A percentile compares a stretch with the other conserved stretches of the same genome.
Conservation (phyloP, 176 grass and related monocot genomes). For the Tuctoria greenei region DNA sequence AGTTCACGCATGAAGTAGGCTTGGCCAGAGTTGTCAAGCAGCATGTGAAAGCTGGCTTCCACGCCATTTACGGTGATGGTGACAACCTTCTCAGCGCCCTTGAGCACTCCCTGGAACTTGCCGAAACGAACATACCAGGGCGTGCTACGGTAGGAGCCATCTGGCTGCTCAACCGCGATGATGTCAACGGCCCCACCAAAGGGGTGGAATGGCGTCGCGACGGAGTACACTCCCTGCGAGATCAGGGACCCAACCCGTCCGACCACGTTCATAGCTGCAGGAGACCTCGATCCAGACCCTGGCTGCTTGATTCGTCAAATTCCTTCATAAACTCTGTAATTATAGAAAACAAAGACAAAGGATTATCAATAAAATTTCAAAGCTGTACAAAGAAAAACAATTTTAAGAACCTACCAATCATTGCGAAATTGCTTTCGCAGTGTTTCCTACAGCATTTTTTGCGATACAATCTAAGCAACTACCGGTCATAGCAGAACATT, state of each 20-base stretch:
- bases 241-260: slow-evolving; percentile 85
- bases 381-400: neutral
- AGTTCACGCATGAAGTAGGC: slow-evolving; percentile 96
- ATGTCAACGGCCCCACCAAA: slow-evolving; percentile 96
- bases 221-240: slow-evolving; percentile 94
- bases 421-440: neutral
- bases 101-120: slow-evolving; percentile 98
- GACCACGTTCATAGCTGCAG: slow-evolving; percentile 77
- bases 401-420: neutral
- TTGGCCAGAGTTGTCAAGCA: slow-evolving; percentile 93
- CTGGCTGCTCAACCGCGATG: slow-evolving; percentile 84
- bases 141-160: slow-evolving; percentile 93
- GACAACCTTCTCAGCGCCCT: slow-evolving; percentile 85
- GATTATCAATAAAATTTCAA: neutral
- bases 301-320: slow-evolving; percentile 16
- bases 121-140: slow-evolving; percentile 99
- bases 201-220: slow-evolving; percentile 93
- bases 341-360: neutral
- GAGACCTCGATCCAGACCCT: neutral
- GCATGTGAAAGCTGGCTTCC: slow-evolving; percentile 86
- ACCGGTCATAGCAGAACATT: neutral
- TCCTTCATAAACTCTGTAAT: slow-evolving; percentile 37
- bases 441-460: neutral
- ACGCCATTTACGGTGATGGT: slow-evolving; percentile 87
- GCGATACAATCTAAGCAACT: neutral